Conservation (phyloP, 2,329 filamentous ascomycete genomes). For the Parascedosporium putredinis region DNA sequence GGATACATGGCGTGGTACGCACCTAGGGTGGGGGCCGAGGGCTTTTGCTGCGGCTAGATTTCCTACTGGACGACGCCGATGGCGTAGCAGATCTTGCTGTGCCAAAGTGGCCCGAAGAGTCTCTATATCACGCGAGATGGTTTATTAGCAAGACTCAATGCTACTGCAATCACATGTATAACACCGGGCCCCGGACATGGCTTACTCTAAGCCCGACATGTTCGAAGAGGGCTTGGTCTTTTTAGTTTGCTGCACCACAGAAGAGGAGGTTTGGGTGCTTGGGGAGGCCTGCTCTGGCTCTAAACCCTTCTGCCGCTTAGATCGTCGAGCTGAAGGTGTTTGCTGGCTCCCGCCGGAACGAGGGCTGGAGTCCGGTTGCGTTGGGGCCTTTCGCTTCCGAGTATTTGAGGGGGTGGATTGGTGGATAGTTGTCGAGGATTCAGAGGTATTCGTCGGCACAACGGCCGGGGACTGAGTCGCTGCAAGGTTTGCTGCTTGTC, state of each 20-base stretch:
- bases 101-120: background rate
- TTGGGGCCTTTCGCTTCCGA: conserved; percentile 68
- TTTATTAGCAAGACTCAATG: conserved; percentile 3
- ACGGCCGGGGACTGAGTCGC: conserved; percentile 28
- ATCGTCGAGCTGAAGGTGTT: conserved; percentile 15
- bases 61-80: conserved; percentile 58
- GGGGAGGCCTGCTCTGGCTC: conserved; percentile 8
- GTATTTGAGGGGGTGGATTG: conserved; percentile 34
- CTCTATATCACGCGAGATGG: background rate
- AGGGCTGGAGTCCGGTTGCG: conserved; percentile 37
- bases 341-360: conserved; percentile 18
- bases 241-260: conserved; percentile 4
- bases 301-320: conserved; percentile 18
- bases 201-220: conserved; percentile 69
- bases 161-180: too few species aligned
- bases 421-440: conserved; percentile 24
- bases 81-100: conserved; percentile 18
- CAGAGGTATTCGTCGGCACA: conserved; percentile 26
- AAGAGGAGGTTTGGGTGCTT: conserved; percentile 5
- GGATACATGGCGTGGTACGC: conserved; percentile 6
- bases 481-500: conserved; percentile 64
- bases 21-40: conserved; percentile 26
- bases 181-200: conserved; percentile 9
- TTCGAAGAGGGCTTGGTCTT: conserved; percentile 40
- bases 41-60: conserved; percentile 64